Evolutionary conservation across 2,329 filamentous ascomycete species (phyloP), one percentile per base, ranked within the genome.

Genomic region (Amauroascus niger): DNA sequence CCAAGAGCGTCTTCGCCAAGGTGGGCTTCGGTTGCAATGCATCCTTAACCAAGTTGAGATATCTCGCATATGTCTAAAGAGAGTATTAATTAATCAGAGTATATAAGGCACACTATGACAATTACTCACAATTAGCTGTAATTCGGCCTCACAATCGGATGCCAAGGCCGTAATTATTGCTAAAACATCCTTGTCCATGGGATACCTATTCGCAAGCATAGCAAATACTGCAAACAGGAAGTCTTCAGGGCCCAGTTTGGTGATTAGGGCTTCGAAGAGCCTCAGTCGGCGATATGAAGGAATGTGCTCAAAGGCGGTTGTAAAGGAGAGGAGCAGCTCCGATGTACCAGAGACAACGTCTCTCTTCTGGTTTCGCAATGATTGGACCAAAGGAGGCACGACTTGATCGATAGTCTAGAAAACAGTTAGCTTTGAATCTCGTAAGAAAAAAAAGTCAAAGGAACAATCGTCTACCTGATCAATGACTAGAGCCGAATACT

Each of bases 401-500:
- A 98, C 90, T 62, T 91, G 86, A 57, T 89, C 87, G 62, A 98
- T 90, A 1, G 93, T 97, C 74, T 88, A 49, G 6, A 11, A 16
- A 28, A 37, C 14, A 7, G 16, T 51, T 51, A 55, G 44, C 16
- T 8, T 48, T 11, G n/a, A 45, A 55, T 2, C 24, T 1, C n/a
- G n/a, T 28, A 35, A n/a, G 32, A n/a, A 13, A 14, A 41, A 54
- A n/a, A n/a, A n/a, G n/a, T 55, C 37, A n/a, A n/a, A n/a, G 32
- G 11, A 13, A 14, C 41, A 54, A n/a, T n/a, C n/a, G n/a, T 55
- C 37, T 59, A 67, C 66, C 64, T 81, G 89, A 63, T 94, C 88
- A 55, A 96, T 91, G 30, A 98, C 91, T 67, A 95, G 88, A 11
- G 90, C 89, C 20, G 93, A 97, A 71, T 96, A 97, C 62, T 97